phyloP scores from a whole-genome alignment of 2,329 filamentous ascomycete genomes.

The Aspergillus alliaceus region DNA sequence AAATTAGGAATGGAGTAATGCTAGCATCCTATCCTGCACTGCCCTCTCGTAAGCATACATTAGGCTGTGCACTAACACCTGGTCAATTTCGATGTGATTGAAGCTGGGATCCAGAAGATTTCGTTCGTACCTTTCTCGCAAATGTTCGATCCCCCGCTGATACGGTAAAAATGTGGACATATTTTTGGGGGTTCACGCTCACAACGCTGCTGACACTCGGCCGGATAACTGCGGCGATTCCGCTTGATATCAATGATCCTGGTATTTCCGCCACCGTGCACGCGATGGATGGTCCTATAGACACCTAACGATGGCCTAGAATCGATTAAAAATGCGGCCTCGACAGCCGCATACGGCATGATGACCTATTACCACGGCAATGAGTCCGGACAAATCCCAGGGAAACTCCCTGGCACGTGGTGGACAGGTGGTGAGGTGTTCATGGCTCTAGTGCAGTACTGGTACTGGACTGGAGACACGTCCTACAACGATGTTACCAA shows the following conservation, averaged over 20 bases:
- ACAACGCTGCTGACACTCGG: neutral
- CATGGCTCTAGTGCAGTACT: slow-evolving; percentile 42
- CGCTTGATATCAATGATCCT: neutral
- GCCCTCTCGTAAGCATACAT: neutral
- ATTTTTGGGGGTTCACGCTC: neutral
- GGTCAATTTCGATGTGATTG: neutral
- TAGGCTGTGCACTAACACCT: neutral
- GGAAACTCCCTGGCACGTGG: slow-evolving; percentile 69
- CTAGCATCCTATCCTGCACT: neutral
- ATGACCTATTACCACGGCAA: slow-evolving; percentile 56
- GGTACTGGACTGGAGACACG: slow-evolving; percentile 43
- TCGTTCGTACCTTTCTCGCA: neutral
- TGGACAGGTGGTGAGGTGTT: slow-evolving; percentile 66
- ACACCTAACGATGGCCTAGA: slow-evolving; percentile 22
- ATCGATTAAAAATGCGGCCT: slow-evolving; percentile 47
- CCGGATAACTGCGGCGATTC: neutral
- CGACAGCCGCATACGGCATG: slow-evolving; percentile 48
- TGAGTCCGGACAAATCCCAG: slow-evolving; percentile 50
- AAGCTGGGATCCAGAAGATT: no score
- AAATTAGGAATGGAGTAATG: neutral
- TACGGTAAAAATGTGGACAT: neutral
- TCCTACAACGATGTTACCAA: slow-evolving; percentile 39
- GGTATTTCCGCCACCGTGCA: neutral
- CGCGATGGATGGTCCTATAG: neutral
- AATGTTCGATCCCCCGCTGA: neutral